Conservation (phyloP, 106 monocot species). For the Allium fistulosum region DNA sequence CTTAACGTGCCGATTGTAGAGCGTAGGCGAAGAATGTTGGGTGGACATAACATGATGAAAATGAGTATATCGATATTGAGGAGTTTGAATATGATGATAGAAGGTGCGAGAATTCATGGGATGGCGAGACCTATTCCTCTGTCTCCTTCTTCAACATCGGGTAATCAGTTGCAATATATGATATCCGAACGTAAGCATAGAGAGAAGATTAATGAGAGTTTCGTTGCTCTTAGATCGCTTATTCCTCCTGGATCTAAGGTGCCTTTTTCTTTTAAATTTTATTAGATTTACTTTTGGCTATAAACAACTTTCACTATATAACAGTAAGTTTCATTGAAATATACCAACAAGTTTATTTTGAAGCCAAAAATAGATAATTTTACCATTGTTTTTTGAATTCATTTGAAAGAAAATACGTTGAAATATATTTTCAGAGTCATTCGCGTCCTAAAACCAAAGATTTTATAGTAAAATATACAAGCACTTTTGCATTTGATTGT, state of each 20-base stretch:
- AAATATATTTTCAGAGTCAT: too few species aligned
- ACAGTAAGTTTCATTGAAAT: too few species aligned
- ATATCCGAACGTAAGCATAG: slow-evolving; percentile 80
- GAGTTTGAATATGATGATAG: slow-evolving; percentile 12
- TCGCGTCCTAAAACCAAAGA: too few species aligned
- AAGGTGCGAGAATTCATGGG: neutral
- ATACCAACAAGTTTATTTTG: too few species aligned
- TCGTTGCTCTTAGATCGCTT: slow-evolving; percentile 40
- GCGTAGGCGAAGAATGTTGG: neutral
- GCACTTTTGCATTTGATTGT: too few species aligned
- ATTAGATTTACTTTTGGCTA: too few species aligned
- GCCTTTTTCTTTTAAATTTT: neutral
- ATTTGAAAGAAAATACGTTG: too few species aligned
- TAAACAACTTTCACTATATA: too few species aligned
- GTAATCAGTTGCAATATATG: slow-evolving; percentile 67
- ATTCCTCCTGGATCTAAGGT: slow-evolving; percentile 74
- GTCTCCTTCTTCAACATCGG: neutral
- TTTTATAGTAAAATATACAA: too few species aligned
- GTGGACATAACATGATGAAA: slow-evolving; percentile 59
- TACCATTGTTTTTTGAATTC: too few species aligned
- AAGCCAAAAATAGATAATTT: too few species aligned
- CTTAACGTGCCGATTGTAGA: neutral
- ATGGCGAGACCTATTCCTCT: slow-evolving; percentile 5
- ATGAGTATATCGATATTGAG: slow-evolving; percentile 26
- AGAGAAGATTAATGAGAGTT: slow-evolving; percentile 70